Conservation (phyloP, 257 asterid genomes). For the Rhazya stricta region DNA sequence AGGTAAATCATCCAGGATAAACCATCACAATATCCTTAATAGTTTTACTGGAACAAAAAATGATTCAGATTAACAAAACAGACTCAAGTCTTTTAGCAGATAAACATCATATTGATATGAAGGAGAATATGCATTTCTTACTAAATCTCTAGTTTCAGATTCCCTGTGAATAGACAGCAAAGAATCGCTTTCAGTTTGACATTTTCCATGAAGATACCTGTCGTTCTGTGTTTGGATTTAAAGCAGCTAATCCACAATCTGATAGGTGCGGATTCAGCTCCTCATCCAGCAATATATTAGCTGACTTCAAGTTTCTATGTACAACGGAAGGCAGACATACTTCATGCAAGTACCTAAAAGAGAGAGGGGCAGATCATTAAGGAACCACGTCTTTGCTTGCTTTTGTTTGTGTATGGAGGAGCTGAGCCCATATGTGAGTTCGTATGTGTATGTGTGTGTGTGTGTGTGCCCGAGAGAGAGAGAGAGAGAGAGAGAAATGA, state of each 20-base stretch:
- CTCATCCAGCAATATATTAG: constrained; percentile 87
- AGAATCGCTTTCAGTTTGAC: neutral
- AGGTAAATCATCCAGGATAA: neutral
- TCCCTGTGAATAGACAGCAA: neutral
- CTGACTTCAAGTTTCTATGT: constrained; percentile 91
- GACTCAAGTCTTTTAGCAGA: neutral
- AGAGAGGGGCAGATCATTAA: constrained; percentile 6
- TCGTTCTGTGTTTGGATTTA: constrained; percentile 83
- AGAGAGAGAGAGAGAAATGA: constrained; percentile 1
- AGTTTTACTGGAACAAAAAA: neutral
- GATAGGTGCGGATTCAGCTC: constrained; percentile 93
- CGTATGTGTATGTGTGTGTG: too few relatives aligned
- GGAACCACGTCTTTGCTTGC: neutral
- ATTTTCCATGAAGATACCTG: constrained; percentile 44
- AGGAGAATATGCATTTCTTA: neutral
- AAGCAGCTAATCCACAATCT: constrained; percentile 87
- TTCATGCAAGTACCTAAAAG: constrained; percentile 95
- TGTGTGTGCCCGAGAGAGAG: neutral
- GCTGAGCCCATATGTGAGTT: neutral
- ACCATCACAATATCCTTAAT: neutral
- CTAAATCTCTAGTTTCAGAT: neutral
- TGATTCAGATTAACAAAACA: too few relatives aligned
- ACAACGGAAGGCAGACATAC: constrained; percentile 93
- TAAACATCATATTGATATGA: neutral
- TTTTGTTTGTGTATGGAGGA: neutral